Evolutionary conservation across 2,329 filamentous ascomycete species (phyloP), one percentile per base, ranked within the genome.

Genomic region (Penicillium thymicola): DNA sequence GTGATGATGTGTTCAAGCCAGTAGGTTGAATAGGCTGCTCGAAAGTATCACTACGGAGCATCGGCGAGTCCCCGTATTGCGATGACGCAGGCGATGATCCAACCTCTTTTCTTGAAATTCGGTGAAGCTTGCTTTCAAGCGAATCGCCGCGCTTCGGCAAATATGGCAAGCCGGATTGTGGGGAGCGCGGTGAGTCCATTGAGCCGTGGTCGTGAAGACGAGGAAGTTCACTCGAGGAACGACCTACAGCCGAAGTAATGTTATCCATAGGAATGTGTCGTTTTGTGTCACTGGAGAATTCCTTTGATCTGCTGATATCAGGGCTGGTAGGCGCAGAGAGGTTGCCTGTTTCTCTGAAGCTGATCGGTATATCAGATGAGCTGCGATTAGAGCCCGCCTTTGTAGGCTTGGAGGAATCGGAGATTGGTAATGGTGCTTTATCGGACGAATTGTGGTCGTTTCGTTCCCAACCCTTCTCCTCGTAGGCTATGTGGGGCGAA

Each of bases 401-500:
- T 81, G 69, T 80, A 82, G 66, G 80, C 83, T 88, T 90, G 75
- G 92, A 92, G 28, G 86, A 85, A 13, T 89, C 86, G 8, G 37
- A 55, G 6, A 27, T 52, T 47, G 53, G 54, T 14, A 27, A 18
- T 37, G 55, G 59, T 25, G 57, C 45, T 45, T 58, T 60, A 52
- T 50, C 45, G 54, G 37, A 18, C 9, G 65, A 45, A 34, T 70
- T 69, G 14, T 49, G 47, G 3, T 85, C 84, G 0, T 86, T 86
- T 5, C 81, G 75, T 58, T 85, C 81, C 43, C 89, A 84, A 2
- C 85, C 85, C 73, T 92, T 94, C 67, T 96, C 90, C 71, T 96
- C 91, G 70, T 92, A 95, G 23, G 91, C 89, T 66, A 96, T 96
- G 68, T 96, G 92, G n/a, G 92, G 90, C 16, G 90, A 92, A 2